phyloP scores from a whole-genome alignment of 306 rosid species.

The Trichosanthes cucumerina region DNA sequence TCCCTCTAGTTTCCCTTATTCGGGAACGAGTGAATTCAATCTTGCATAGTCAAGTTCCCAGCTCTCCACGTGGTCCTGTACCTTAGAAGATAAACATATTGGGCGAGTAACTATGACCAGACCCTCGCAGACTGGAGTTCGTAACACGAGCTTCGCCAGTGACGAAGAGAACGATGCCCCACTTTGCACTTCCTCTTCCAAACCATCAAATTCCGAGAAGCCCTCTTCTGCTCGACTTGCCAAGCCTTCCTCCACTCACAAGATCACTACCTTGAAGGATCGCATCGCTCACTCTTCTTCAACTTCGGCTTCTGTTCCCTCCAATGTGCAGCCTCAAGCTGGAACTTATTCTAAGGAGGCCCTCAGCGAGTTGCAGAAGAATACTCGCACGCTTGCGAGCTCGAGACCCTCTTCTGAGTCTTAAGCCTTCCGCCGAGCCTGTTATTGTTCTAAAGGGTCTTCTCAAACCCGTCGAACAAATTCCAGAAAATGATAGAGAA shows the following conservation, averaged over 20 bases:
- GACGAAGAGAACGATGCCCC: slow-evolving; percentile 50
- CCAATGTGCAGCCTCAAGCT: slow-evolving; percentile 89
- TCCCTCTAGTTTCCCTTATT: no score
- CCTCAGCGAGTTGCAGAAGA: slow-evolving; percentile 87
- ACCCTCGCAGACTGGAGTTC: no score
- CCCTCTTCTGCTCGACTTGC: slow-evolving; percentile 33
- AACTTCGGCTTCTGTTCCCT: slow-evolving; percentile 25
- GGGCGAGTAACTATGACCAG: no score
- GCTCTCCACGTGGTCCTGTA: no score
- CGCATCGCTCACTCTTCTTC: slow-evolving; percentile 44
- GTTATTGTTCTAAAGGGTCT: slow-evolving; percentile 57
- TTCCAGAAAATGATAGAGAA: slow-evolving; percentile 17
- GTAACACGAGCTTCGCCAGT: slow-evolving; percentile 82
- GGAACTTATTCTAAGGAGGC: slow-evolving; percentile 83
- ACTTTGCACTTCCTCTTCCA: slow-evolving; percentile 27
- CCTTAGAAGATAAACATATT: no score
- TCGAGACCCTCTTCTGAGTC: slow-evolving; percentile 45
- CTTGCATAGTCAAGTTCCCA: no score
- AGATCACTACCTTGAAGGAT: slow-evolving; percentile 46
- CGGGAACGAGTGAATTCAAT: no score
- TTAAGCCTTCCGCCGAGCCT: slow-evolving; percentile 61
- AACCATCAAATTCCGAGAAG: slow-evolving; percentile 25
- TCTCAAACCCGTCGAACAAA: slow-evolving; percentile 36
- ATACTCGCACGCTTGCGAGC: slow-evolving; percentile 71
- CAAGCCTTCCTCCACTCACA: slow-evolving; percentile 60